Base-by-base conservation (phyloP, 371 early-diverging fungal species). In the Mortierella polycephala region DNA sequence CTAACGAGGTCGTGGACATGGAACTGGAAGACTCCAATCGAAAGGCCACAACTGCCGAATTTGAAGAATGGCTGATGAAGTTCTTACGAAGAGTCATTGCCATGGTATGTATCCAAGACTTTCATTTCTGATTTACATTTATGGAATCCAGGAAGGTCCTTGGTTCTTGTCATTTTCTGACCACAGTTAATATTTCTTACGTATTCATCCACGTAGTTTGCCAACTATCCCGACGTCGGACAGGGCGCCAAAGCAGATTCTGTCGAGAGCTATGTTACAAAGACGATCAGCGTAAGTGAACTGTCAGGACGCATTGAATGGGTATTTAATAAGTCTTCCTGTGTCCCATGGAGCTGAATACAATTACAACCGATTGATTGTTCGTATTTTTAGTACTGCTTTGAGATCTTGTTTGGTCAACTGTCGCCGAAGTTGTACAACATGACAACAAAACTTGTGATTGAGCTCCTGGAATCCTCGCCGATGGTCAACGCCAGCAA, bases 61-160 rank as follows among this genome's bases (percentile, higher is more conserved):
- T 96, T 81, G 96, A 95, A 62, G 90, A 91, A 41, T 96, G 95
- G 95, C 75, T 95, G n/a, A 86, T 91, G 50, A 90, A 92, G 71
- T 95, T 92, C 62, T 79, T 95, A 75, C 88, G 91, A n/a, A 84
- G 95, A 12, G 85, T 92, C 1, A 94, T 94, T 62, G 84, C 85
- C 13, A 86, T 96, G 65, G 92, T 93, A 83, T 62, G 80, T 42
- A 21, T 41, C 49, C 16, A 1, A 16, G 8, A 16, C 21, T 45
- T 44, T 10, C 30, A 56, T 14, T 16, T 11, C 18, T 20, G 49
- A 39, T 37, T 55, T 3, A 16, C 41, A 57, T 4, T 23, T 12
- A 12, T 21, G 55, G 18, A 12, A 46, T 40, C 21, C 42, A 12
- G 12, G 30, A 30, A 30, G 30, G 30, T 2, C 30, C 4, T 30